phyloP scores from a whole-genome alignment of 305 asterid genomes.

The Rubia tinctorum region DNA sequence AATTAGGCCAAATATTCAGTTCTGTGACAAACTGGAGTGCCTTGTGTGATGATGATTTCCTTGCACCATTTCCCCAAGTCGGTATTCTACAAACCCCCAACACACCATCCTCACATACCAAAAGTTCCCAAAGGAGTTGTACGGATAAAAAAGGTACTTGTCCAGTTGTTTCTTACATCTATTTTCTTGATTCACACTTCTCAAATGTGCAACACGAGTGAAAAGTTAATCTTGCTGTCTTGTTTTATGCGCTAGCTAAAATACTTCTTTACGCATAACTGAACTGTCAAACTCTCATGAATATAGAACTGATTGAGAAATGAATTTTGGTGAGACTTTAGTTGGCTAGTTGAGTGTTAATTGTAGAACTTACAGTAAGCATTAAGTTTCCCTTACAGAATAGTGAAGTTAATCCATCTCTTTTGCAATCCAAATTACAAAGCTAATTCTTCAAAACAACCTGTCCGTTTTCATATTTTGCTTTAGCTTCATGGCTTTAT shows the following conservation, averaged over 20 bases:
- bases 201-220: too few species aligned
- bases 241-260: neutral
- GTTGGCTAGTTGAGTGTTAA: neutral
- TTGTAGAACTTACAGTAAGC: neutral
- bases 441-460: neutral
- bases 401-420: neutral
- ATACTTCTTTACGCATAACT: too few species aligned
- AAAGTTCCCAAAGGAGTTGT: conserved; percentile 45
- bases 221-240: neutral
- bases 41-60: conserved; percentile 6
- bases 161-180: neutral
- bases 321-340: neutral
- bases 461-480: neutral
- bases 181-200: neutral
- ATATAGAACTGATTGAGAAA: neutral
- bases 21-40: neutral
- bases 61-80: conserved; percentile 32
- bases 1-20: neutral
- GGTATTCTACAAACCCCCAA: conserved; percentile 46
- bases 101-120: conserved; percentile 50
- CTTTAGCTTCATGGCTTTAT: neutral
- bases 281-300: too few species aligned
- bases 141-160: conserved; percentile 42
- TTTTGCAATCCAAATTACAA: neutral
- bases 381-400: neutral